A percentile compares a stretch with the other conserved stretches of the same genome.
Evolutionary conservation across 495 filamentous ascomycete species (phyloP).

Genomic region (Rostrohypoxylon terebratum): DNA sequence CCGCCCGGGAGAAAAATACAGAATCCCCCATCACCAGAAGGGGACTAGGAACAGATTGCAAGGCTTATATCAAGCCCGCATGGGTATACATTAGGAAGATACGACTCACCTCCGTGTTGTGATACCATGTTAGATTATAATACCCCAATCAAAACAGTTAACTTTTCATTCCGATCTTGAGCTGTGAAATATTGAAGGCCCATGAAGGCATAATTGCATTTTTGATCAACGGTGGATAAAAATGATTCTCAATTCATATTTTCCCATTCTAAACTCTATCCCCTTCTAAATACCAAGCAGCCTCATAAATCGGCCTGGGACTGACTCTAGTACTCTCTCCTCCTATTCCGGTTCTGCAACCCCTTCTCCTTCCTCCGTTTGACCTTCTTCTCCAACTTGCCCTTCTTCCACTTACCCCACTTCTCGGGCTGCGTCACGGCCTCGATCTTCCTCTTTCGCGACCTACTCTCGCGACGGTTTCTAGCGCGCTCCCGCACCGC

Average conservation of each 20-base stretch:
- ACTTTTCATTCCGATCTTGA: not conserved
- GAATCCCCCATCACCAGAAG: no score
- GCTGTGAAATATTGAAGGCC: not conserved
- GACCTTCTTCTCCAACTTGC: slow-evolving; percentile 86
- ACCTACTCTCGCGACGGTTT: slow-evolving; percentile 75
- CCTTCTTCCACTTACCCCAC: slow-evolving; percentile 80
- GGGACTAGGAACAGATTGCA: no score
- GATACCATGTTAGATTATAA: not conserved
- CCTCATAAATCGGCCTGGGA: not conserved
- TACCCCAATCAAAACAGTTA: slow-evolving; percentile 3
- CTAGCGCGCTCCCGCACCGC: slow-evolving; percentile 75
- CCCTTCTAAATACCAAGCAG: not conserved
- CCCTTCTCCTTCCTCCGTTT: slow-evolving; percentile 83
- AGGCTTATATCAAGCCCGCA: no score
- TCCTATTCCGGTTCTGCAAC: slow-evolving; percentile 71
- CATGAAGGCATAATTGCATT: no score
- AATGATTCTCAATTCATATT: not conserved
- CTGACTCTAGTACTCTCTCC: slow-evolving; percentile 65
- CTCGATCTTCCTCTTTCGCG: slow-evolving; percentile 86
- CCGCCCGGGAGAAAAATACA: not conserved
- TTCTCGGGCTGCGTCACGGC: slow-evolving; percentile 84
- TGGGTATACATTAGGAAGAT: no score
- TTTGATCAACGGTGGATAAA: no score
- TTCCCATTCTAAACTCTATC: not conserved
- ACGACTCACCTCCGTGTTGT: not conserved